Conservation (phyloP, 768 basidiomycete genomes). For the Tremella mesenterica region DNA sequence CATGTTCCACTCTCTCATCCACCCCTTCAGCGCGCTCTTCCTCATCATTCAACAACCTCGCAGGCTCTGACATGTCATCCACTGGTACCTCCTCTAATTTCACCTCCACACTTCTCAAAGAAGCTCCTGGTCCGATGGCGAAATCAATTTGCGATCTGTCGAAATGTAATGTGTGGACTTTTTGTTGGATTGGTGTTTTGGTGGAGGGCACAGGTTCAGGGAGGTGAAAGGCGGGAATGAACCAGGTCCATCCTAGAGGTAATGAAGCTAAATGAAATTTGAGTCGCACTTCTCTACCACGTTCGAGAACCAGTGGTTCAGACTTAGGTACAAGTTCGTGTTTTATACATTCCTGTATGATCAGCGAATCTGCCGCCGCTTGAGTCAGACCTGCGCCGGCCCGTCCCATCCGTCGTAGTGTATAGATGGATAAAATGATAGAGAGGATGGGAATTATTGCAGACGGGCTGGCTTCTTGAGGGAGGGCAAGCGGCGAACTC, state of each 20-base stretch:
- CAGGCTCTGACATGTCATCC: constrained; percentile 15
- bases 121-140: constrained; percentile 61
- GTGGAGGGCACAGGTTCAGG: constrained; percentile 47
- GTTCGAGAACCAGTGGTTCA: constrained; percentile 14
- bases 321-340: constrained; percentile 7
- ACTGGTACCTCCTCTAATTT: constrained; percentile 51
- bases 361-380: no score
- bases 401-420: no score
- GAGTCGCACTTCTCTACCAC: constrained; percentile 18
- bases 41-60: constrained; percentile 22
- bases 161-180: constrained; percentile 40
- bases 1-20: constrained; percentile 24
- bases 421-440: no score
- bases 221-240: constrained; percentile 76
- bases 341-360: constrained; percentile 19
- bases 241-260: constrained; percentile 77
- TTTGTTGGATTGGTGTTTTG: not conserved
- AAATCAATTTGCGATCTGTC: constrained; percentile 66
- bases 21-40: constrained; percentile 40
- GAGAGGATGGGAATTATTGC: no score
- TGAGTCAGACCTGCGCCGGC: no score
- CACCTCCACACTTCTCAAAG: constrained; percentile 61
- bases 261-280: constrained; percentile 49
- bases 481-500: not conserved
- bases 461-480: no score